Conservation (phyloP, 352 stramenopile genomes). For the Pythium sukuiense region DNA sequence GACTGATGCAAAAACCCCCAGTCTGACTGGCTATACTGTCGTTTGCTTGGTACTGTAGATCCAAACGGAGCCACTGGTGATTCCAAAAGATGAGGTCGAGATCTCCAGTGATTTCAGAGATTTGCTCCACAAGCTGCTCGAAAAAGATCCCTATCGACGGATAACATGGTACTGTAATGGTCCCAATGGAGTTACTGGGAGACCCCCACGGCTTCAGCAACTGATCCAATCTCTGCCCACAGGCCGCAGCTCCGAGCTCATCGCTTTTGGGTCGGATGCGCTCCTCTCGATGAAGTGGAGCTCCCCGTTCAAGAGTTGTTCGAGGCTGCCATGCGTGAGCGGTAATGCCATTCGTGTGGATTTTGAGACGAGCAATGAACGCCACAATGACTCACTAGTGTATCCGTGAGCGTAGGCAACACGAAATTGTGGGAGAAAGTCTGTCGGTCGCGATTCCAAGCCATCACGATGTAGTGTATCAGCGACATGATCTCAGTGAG, state of each 20-base stretch:
- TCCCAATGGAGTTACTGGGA: not conserved
- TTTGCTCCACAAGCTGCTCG: constrained; percentile 55
- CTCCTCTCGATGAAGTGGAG: constrained; percentile 28
- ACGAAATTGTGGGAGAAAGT: constrained; percentile 19
- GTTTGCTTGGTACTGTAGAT: constrained; percentile 40
- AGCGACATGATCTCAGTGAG: not conserved
- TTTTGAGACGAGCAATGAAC: too few relatives aligned
- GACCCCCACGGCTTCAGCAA: not conserved
- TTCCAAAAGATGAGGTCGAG: constrained; percentile 47
- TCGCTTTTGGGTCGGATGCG: constrained; percentile 58
- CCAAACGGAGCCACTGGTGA: constrained; percentile 50
- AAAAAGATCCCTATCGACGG: constrained; percentile 69
- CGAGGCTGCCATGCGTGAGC: constrained; percentile 23
- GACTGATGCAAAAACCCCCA: too few relatives aligned
- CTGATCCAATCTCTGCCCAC: not conserved
- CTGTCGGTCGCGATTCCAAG: constrained; percentile 9
- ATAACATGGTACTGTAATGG: constrained; percentile 60
- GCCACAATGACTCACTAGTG: not conserved
- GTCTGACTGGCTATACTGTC: too few relatives aligned
- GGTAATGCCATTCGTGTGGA: not conserved
- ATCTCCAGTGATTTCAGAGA: constrained; percentile 60
- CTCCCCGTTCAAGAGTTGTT: constrained; percentile 75
- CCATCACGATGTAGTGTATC: not conserved
- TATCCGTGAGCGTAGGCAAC: not conserved
- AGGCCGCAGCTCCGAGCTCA: constrained; percentile 71